Conservation (phyloP, 108 stramenopile genomes). For the Nitzschia sp. region DNA sequence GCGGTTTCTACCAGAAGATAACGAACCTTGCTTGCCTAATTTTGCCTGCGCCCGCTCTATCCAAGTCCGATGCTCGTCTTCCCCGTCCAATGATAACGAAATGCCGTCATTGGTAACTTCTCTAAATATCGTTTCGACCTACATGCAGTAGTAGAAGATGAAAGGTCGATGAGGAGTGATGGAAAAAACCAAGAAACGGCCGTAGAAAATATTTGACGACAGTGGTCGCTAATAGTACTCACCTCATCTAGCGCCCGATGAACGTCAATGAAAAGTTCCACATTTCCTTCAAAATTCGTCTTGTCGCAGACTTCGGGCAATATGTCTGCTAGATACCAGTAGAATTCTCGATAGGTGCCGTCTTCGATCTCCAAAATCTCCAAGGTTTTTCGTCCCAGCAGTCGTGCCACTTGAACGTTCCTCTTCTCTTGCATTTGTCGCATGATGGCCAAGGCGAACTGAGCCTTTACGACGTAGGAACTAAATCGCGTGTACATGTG, state of each 20-base stretch:
- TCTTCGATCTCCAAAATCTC: constrained; percentile 28
- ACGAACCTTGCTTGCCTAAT: background rate
- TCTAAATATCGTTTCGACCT: constrained; percentile 24
- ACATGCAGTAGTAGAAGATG: too few species aligned
- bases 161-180: too few species aligned
- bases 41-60: constrained; percentile 13
- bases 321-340: constrained; percentile 18
- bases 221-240: background rate
- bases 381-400: constrained; percentile 12
- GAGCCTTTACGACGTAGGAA: constrained; percentile 19
- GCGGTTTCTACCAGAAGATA: too few species aligned
- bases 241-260: constrained; percentile 26
- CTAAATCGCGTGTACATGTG: constrained; percentile 16
- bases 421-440: constrained; percentile 11
- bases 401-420: constrained; percentile 16
- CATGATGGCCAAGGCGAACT: constrained; percentile 32
- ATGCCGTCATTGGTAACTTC: background rate
- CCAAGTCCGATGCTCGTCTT: constrained; percentile 18
- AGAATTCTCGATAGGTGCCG: constrained; percentile 12
- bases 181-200: too few species aligned
- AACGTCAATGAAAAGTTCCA: constrained; percentile 20
- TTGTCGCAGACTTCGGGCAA: constrained; percentile 24
- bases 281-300: background rate
- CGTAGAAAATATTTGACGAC: too few species aligned
- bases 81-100: background rate